A percentile compares a stretch with the other conserved stretches of the same genome.
phyloP scores from a whole-genome alignment of 805 yeast genomes.

The Middelhovenomyces tepae region DNA sequence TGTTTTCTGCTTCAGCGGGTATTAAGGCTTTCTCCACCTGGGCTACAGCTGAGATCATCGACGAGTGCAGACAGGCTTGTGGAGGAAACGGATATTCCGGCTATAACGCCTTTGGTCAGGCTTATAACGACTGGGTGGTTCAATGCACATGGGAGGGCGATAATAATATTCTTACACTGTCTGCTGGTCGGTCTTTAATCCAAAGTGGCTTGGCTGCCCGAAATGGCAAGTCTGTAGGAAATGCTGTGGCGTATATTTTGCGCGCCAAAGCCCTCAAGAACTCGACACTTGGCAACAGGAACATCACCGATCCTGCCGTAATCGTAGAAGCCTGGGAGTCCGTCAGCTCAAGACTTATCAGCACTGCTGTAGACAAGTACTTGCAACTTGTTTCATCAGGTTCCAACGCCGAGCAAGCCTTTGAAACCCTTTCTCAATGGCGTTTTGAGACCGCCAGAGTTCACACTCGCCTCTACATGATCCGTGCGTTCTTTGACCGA shows the following conservation, averaged over 20 bases:
- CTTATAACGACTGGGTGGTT: slow-evolving; percentile 89
- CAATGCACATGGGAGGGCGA: slow-evolving; percentile 99
- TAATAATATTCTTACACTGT: slow-evolving; percentile 75
- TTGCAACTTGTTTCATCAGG: slow-evolving; percentile 19
- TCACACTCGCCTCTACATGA: slow-evolving; percentile 31
- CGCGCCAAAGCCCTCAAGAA: slow-evolving; percentile 13
- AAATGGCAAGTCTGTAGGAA: slow-evolving; percentile 38
- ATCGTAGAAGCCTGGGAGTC: slow-evolving; percentile 31
- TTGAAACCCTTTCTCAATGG: slow-evolving; percentile 33
- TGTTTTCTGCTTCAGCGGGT: slow-evolving; percentile 80
- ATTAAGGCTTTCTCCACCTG: slow-evolving; percentile 86
- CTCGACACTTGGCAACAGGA: slow-evolving; percentile 17
- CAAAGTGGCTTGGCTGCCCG: slow-evolving; percentile 37
- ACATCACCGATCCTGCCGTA: slow-evolving; percentile 21
- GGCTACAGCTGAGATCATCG: slow-evolving; percentile 71
- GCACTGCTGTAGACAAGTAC: slow-evolving; percentile 27
- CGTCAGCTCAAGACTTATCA: slow-evolving; percentile 27
- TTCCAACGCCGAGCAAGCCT: slow-evolving; percentile 24
- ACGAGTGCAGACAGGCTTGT: slow-evolving; percentile 86
- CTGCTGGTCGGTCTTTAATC: slow-evolving; percentile 71
- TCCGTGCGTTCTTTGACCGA: slow-evolving; percentile 30
- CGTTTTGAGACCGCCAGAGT: slow-evolving; percentile 33
- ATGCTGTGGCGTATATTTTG: slow-evolving; percentile 38
- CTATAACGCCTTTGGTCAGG: slow-evolving; percentile 86
- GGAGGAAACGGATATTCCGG: slow-evolving; percentile 96